Evolutionary conservation across 2,329 filamentous ascomycete species (phyloP), one percentile per base, ranked within the genome.

Genomic region (Teratosphaeria gauchensis): DNA sequence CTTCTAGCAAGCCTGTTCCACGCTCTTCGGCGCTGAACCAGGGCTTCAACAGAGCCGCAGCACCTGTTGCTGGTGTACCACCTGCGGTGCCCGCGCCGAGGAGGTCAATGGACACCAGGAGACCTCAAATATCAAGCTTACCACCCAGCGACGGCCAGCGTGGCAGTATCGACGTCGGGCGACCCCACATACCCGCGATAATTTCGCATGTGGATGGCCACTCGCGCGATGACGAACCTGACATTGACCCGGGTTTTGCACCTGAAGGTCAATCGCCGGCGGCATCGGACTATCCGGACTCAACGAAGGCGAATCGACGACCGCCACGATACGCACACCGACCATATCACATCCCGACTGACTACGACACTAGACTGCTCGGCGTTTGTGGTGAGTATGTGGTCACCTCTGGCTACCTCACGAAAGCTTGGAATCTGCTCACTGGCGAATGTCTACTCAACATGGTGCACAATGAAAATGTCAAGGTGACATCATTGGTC

Each of bases 331-430:
- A 89, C 65, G 87, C 85, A 65, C 81, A 85, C 51, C 87, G 88
- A 0, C 82, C 83, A n/a, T 81, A 81, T 56, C 88, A 92, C 63
- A 92, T 99, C 58, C 75, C 82, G 32, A 92, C 89, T 2, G 91
- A 90, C 66, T 94, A 95, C 65, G 94, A 97, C 63, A 89, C 90
- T 4, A 86, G 90, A 51, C 78, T 91, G 32, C 86, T 96, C 69
- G 92, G 94, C 62, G 85, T 95, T 2, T 96, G 90, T 70, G 94
- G 94, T 7, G 87, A 92, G 63, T 86, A 88, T 64, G 85, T 94
- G 7, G 96, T 90, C 71, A 92, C 92, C 0, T 90, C 88, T 16
- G 94, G 92, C 4, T 87, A 89, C 63, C 80, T 94, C 62, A 97
- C 92, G 1, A 84, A 90, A 61, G 89, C 92, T 0, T 99, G 94